phyloP scores from a whole-genome alignment of 1,284 basidiomycete genomes.

The Athelia sp. region DNA sequence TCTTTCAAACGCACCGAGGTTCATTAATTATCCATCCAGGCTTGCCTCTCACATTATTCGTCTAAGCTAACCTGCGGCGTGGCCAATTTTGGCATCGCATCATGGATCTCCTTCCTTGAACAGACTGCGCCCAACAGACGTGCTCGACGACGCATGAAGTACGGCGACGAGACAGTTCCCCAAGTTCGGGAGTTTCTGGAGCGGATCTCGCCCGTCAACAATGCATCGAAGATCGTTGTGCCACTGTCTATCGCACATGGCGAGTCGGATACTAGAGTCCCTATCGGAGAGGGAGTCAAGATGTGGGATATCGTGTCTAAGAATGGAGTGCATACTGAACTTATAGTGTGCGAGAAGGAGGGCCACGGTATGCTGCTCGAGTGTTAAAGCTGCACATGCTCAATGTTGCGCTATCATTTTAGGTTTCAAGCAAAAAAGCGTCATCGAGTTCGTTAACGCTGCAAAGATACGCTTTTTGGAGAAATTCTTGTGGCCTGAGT shows the following conservation, averaged over 20 bases:
- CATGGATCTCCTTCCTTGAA: constrained; percentile 29
- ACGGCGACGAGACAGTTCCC: constrained; percentile 30
- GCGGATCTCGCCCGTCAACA: constrained; percentile 30
- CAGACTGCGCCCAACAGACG: constrained; percentile 30
- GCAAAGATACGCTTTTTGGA: constrained; percentile 28
- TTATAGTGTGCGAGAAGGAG: constrained; percentile 32
- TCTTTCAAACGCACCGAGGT: neutral
- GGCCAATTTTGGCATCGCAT: constrained; percentile 30
- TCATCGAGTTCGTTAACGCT: constrained; percentile 33
- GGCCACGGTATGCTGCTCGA: constrained; percentile 30
- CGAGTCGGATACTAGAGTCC: constrained; percentile 31
- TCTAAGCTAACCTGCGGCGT: constrained; percentile 29
- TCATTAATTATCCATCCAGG: constrained; percentile 15
- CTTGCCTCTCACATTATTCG: constrained; percentile 30
- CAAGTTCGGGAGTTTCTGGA: constrained; percentile 26
- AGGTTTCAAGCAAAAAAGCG: constrained; percentile 36
- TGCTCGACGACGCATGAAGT: constrained; percentile 25
- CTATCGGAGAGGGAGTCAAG: constrained; percentile 22
- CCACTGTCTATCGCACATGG: constrained; percentile 32
- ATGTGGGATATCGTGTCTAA: neutral
- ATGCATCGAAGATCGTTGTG: constrained; percentile 24
- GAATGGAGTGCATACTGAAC: constrained; percentile 16
- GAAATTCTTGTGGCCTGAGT: constrained; percentile 19
- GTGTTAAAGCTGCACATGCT: neutral
- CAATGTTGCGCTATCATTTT: neutral